A percentile compares a stretch with the other conserved stretches of the same genome.
Evolutionary conservation across 2,329 filamentous ascomycete species (phyloP).

Genomic region (Coniochaeta sp.): DNA sequence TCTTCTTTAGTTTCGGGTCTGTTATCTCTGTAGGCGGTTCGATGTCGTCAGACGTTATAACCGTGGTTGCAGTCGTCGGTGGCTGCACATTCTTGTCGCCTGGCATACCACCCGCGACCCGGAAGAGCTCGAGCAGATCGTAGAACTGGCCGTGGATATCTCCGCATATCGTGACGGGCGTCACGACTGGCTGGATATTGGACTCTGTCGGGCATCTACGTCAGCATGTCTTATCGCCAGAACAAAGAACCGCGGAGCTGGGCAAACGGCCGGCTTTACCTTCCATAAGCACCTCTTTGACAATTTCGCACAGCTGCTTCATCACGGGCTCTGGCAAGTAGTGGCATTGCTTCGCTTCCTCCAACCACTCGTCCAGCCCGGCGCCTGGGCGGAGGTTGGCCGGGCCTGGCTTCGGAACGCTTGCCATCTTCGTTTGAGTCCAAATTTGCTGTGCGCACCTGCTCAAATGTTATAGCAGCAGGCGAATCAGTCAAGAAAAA

Average conservation of each 20-base stretch:
- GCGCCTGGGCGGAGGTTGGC: conserved; percentile 77
- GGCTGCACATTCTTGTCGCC: conserved; percentile 66
- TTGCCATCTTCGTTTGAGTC: conserved; percentile 25
- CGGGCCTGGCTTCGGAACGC: conserved; percentile 80
- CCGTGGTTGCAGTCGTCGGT: conserved; percentile 59
- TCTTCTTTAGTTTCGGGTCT: conserved; percentile 79
- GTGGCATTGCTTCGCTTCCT: conserved; percentile 93
- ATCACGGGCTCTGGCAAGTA: conserved; percentile 94
- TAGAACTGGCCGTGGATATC: conserved; percentile 99
- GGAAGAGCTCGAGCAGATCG: conserved; percentile 92
- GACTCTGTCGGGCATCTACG: conserved; percentile 56
- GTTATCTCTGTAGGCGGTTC: conserved; percentile 86
- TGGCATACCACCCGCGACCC: conserved; percentile 93
- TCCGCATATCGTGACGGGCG: conserved; percentile 93
- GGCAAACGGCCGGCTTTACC: conserved; percentile 38
- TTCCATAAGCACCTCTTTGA: conserved; percentile 99
- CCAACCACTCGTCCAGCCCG: conserved; percentile 91
- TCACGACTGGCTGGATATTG: conserved; percentile 96
- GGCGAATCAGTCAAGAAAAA: neutral
- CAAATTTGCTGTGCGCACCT: neutral
- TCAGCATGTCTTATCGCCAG: neutral
- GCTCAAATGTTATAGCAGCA: neutral
- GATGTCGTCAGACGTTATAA: conserved; percentile 85
- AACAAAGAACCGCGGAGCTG: neutral
- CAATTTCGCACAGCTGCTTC: conserved; percentile 98